Conservation (phyloP, 345 rosid genomes). For the Citrus maxima region DNA sequence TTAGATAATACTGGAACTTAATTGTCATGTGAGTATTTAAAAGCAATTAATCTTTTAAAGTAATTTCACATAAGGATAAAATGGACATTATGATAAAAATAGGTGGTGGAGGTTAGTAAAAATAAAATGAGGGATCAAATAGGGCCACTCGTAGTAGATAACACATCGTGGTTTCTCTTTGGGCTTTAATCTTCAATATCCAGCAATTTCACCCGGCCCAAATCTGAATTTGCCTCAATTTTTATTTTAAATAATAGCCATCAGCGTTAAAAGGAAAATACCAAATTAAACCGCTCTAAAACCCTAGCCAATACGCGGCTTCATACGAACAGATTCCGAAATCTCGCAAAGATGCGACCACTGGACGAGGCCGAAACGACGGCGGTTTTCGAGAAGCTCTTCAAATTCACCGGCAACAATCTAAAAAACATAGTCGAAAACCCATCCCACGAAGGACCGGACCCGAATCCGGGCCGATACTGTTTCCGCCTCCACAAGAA, state of each 20-base stretch:
- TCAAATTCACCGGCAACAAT: conserved; percentile 79
- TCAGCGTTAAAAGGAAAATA: too few species aligned
- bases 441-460: conserved; percentile 88
- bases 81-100: too few species aligned
- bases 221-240: background rate
- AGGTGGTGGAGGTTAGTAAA: too few species aligned
- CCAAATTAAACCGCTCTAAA: background rate
- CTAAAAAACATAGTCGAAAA: conserved; percentile 88
- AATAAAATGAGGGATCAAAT: too few species aligned
- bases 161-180: background rate
- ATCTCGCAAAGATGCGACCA: conserved; percentile 50
- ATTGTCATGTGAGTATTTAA: too few species aligned
- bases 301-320: background rate
- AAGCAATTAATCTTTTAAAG: too few species aligned
- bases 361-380: conserved; percentile 87
- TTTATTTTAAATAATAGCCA: background rate
- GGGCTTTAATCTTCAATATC: background rate
- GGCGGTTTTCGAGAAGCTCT: conserved; percentile 79
- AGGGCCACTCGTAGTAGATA: too few species aligned
- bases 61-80: too few species aligned
- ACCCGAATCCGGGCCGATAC: conserved; percentile 61
- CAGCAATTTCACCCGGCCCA: background rate
- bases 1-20: too few species aligned
- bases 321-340: background rate
- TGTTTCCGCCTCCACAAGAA: conserved; percentile 90